These are phyloP conservation scores for Phytophthora hybrid DNA, from an alignment of 352 stramenopile genomes.

Conservation along the genomic window DNA sequence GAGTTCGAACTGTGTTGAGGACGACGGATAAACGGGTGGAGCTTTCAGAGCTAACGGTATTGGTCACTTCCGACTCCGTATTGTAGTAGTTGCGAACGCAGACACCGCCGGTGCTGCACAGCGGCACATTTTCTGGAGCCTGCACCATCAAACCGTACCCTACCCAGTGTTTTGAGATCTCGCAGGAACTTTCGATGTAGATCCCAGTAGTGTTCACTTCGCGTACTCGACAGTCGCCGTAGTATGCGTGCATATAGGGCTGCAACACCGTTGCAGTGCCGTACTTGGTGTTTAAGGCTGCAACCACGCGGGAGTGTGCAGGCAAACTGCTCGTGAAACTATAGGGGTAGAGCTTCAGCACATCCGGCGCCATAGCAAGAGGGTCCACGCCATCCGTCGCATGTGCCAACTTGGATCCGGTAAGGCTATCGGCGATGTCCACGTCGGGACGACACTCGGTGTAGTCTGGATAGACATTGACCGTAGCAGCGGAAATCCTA, in stretches of 20 bases:
- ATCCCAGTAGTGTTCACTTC: constrained; percentile 9
- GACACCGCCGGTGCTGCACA: constrained; percentile 11
- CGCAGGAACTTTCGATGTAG: constrained; percentile 19
- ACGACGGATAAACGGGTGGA: constrained; percentile 1
- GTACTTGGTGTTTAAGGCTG: constrained; percentile 6
- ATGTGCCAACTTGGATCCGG: too few species aligned
- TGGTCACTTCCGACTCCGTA: constrained; percentile 17
- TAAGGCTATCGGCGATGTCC: too few species aligned
- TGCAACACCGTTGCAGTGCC: not conserved
- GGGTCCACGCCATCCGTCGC: too few species aligned
- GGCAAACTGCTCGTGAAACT: constrained; percentile 21
- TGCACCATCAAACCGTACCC: constrained; percentile 23
- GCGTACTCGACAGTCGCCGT: constrained; percentile 23
- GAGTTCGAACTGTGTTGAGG: too few species aligned
- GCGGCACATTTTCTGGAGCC: constrained; percentile 15
- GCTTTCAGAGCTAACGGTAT: not conserved
- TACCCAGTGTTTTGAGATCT: constrained; percentile 2
- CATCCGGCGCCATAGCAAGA: too few species aligned
- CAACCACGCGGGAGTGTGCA: not conserved
- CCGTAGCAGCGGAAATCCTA: constrained; percentile 14
- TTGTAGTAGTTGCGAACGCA: constrained; percentile 30
- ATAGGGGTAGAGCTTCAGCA: constrained; percentile 17
- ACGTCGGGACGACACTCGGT: too few species aligned
- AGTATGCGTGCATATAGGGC: constrained; percentile 20
- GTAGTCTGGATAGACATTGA: constrained; percentile 26